A percentile compares a stretch with the other conserved stretches of the same genome.
phyloP scores from a whole-genome alignment of 345 rosid genomes.

The Aurinia saxatilis region DNA sequence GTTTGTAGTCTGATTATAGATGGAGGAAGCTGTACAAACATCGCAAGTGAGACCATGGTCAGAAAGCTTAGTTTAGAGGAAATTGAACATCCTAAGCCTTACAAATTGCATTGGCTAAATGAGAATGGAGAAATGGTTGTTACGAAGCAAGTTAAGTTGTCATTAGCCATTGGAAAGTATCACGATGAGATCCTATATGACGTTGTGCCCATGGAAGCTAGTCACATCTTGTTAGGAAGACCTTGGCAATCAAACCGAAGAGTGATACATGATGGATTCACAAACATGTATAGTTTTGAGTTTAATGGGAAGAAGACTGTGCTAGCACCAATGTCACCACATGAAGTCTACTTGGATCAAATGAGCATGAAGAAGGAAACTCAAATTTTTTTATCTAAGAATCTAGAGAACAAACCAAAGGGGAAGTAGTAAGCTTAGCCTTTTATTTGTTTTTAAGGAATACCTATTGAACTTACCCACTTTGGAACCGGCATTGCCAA shows the following conservation, averaged over 20 bases:
- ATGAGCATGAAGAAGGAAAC: neutral
- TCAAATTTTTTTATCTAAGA: neutral
- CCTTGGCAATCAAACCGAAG: too few relatives aligned
- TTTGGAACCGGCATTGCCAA: neutral
- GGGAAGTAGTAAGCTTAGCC: neutral
- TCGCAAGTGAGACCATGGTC: neutral
- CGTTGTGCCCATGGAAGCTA: neutral
- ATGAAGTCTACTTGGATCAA: neutral
- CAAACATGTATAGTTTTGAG: too few relatives aligned
- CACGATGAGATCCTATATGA: neutral
- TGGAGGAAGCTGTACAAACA: neutral
- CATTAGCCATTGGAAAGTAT: neutral
- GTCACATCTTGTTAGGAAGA: neutral
- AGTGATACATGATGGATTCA: too few relatives aligned
- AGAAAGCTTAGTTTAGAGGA: neutral
- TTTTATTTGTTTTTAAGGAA: neutral
- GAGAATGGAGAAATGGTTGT: neutral
- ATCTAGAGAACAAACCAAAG: neutral
- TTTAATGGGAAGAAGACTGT: too few relatives aligned
- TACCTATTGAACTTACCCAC: neutral
- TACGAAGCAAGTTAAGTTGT: neutral
- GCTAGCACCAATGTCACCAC: neutral
- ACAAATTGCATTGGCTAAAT: neutral
- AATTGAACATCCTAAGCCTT: neutral
- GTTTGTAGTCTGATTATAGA: neutral